Evolutionary conservation across 1,284 basidiomycete genomes (phyloP), one percentile per base, ranked within the genome.

Genomic region (Moniliophthora roreri): DNA sequence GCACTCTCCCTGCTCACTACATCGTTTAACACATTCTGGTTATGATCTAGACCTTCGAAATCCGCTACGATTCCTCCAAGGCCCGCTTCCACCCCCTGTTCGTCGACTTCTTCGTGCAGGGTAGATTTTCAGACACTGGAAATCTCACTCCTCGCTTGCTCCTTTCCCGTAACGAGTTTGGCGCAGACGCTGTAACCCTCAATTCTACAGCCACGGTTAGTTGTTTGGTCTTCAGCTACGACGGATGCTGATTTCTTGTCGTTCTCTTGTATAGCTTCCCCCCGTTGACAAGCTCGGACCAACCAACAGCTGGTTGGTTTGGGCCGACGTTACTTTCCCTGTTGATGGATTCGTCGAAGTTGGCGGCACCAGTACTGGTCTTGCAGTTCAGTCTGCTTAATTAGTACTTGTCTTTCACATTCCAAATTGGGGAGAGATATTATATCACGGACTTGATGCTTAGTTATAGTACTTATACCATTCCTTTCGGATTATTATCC

Each of bases 301-400:
- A 6, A 44, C 41, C 23, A 26, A 44, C 41, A 26, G 23, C n/a
- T 44, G 41, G 41, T 44, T 24, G 41, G 41, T 44, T n/a, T 44
- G 41, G 41, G 41, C 41, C 23, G 18, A 26, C 10, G n/a, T 44
- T 24, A 44, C 41, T 15, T 44, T 21, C 41, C 41, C 41, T 24
- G 20, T 23, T 11, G 41, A 44, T 24, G 41, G 41, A 20, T 44
- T 44, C n/a, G 24, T 24, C 23, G 13, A 23, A 15, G 24, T 20
- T 44, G 41, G 41, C 9, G 41, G 41, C 13, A 26, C 41, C 20
- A 44, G 41, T n/a, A n/a, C 41, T 23, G 4, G 3, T 11, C 11
- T 44, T 20, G 23, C 20, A 13, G 15, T 44, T 24, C 28, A 32
- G 28, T 23, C 41, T 3, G 41, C 41, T 44, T 44, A 18, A 23